Base-by-base conservation (phyloP, 257 asterid genomes). In the Nicotiana knightiana region DNA sequence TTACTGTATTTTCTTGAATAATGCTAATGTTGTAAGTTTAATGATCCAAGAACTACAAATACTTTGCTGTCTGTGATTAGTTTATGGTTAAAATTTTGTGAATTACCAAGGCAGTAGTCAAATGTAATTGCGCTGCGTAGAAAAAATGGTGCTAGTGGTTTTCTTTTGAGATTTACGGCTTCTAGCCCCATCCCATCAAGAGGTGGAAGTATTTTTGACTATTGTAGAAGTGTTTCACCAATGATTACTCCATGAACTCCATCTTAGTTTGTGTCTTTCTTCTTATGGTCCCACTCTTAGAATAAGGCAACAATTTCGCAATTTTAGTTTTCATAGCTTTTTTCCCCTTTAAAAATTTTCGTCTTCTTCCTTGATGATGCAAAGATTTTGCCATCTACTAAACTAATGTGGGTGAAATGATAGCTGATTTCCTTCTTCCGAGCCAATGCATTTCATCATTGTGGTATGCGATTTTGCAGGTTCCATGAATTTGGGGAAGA, bases 401-500 rank as follows among this genome's bases (percentile, higher is more conserved):
- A 70, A 70, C 3, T 43, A 21, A 21, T 12, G 13, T 46, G 9
- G 18, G 21, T 39, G 78, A 71, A 67, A 67, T 33, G 53, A 16
- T 67, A 33, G 53, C 6, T 67, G 55, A 67, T 37, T 67, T n/a
- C 30, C 76, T 67, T 67, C 76, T 35, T 67, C 17, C 30, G 17
- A 37, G 17, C 1, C 18, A 18, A 18, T 35, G 55, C 53, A 11
- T 67, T 67, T 18, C 55, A 65, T 67, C 53, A 33, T 5, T 8
- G 9, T n/a, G 7, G 12, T 7, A 73, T 73, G 62, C 39, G 35
- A 70, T 71, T 43, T 80, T 81, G 32, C 73, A 96, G 99, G 97
- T 94, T 90, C 88, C 87, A 88, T 73, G 98, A 94, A 78, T 91
- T 94, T 85, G 98, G 98, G 70, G 93, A 87, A 15, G 93, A 93